Base-by-base conservation (phyloP, 2,329 filamentous ascomycete genomes). In the Xylaria sp. region DNA sequence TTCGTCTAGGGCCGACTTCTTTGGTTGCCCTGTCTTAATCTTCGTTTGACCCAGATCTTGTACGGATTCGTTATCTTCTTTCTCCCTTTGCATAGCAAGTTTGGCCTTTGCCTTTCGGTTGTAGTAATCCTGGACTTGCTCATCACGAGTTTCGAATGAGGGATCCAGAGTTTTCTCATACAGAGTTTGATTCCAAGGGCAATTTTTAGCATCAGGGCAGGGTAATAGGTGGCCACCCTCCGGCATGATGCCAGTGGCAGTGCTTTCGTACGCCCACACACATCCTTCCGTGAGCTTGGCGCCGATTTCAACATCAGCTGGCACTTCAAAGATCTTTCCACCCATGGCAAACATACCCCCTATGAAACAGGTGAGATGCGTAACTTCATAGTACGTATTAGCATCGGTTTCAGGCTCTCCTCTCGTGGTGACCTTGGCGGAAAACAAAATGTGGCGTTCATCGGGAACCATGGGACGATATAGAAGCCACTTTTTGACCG, bases 391-490 rank as follows among this genome's bases (percentile, higher is more conserved):
- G 49, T 87, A 76, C 14, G 80, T 82, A 19, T 57, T 64, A 12
- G 79, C 72, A 9, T 81, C 76, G 8, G 71, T 67, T 46, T 78
- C 75, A 1, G 73, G 79, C 2, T 80, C 76, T 14, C 82, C 81
- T 1, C 70, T 74, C 9, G 83, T 82, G 49, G 73, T 79, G n/a
- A 86, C 75, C 68, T 87, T 87, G 23, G 90, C 89, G 0, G 91
- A 86, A 64, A 95, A 87, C 2, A 95, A 82, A n/a, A 95, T 85
- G 63, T 94, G 86, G 54, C 85, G 85, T 56, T 83, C 80, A 31
- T 85, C 84, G 6, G 87, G 84, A 19, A 87, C 84, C 86, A 95
- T 90, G 0, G 93, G 92, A 4, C 89, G 85, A 77, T 87, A 96
- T 60, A 96, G 85, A 9, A 96, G 82, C 74, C 91, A 84, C 67